A percentile compares a stretch with the other conserved stretches of the same genome.
Conservation (phyloP, 805 yeast genomes). For the Schizosaccharomyces osmophilus region DNA sequence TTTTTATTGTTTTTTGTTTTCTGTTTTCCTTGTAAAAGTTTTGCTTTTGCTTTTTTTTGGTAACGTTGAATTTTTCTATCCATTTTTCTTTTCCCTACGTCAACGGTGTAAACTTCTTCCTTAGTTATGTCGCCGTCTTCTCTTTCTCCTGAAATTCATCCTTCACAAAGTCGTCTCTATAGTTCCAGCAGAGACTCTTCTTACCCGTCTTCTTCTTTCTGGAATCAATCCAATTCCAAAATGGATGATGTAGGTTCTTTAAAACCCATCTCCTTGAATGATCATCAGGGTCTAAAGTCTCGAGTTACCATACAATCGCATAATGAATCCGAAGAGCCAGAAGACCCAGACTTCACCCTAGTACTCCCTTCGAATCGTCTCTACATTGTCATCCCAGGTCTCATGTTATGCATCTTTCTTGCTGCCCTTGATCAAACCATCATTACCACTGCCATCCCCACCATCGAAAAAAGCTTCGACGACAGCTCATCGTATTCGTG, state of each 20-base stretch:
- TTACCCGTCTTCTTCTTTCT: background rate
- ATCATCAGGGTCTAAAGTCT: background rate
- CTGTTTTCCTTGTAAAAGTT: too few species aligned
- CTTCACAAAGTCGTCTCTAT: too few species aligned
- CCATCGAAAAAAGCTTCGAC: conserved; percentile 35
- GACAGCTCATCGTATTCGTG: conserved; percentile 30
- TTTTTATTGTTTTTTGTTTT: too few species aligned
- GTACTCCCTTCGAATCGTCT: conserved; percentile 4
- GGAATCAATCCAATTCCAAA: background rate
- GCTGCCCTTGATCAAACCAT: conserved; percentile 36
- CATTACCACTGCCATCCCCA: conserved; percentile 32
- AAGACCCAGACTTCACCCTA: background rate
- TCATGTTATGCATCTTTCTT: conserved; percentile 20
- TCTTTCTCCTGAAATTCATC: too few species aligned
- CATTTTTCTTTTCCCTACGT: too few species aligned
- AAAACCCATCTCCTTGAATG: too few species aligned
- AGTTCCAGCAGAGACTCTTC: too few species aligned
- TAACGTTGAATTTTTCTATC: too few species aligned
- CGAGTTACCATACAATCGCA: background rate
- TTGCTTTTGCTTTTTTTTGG: too few species aligned
- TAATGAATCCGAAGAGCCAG: background rate
- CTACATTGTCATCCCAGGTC: conserved; percentile 4
- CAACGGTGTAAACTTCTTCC: too few species aligned
- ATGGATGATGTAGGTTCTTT: background rate
- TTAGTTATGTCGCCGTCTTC: too few species aligned